Base-by-base conservation (phyloP, 257 asterid species). In the Paraleonurus japonicus region DNA sequence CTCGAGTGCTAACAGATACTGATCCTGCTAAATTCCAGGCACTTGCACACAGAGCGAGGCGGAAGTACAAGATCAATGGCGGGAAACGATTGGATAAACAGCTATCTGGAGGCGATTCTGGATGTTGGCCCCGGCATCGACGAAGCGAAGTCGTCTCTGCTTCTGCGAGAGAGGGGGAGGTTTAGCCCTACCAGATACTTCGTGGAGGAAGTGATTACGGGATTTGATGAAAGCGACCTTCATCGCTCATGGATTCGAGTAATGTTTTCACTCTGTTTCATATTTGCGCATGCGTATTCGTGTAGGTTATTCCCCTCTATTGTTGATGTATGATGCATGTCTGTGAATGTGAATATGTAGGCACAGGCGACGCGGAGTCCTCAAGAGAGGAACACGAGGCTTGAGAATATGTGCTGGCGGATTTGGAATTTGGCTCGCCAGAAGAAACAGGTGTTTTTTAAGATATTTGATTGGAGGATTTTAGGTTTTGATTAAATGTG, bases 371-470 rank as follows among this genome's bases (percentile, higher is more conserved):
- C 98, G 24, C 74, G 91, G 89, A 81, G 94, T 70, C 94, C 98
- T 37, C 91, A 86, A 76, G 97, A 93, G 90, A 87, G 98, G 87
- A 93, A 93, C 73, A 93, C 98, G 11, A 85, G 98, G 85, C 84
- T 90, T 64, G 98, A 93, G 87, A 90, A 93, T 76, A 86, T 93
- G 90, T 88, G 98, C 80, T 90, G 98, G 98, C 85, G 98, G 82
- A 93, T 93, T 81, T 93, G 98, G 98, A 93, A 90, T 85, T 78
- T 93, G 88, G 98, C 98, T 75, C 97, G 96, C 81, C 98, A 90
- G 87, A 92, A 92, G 73, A 92, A 92, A 83, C 96, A 92, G 96
- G 98, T 89, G 2, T 2, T 57, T 5, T 32, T 54, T 45, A 17
- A 13, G 72, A 13, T 51, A 3, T 50, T 12, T 15, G 17, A 11